phyloP scores from a whole-genome alignment of 495 filamentous ascomycete species.

The Talaromyces trachyspermus region DNA sequence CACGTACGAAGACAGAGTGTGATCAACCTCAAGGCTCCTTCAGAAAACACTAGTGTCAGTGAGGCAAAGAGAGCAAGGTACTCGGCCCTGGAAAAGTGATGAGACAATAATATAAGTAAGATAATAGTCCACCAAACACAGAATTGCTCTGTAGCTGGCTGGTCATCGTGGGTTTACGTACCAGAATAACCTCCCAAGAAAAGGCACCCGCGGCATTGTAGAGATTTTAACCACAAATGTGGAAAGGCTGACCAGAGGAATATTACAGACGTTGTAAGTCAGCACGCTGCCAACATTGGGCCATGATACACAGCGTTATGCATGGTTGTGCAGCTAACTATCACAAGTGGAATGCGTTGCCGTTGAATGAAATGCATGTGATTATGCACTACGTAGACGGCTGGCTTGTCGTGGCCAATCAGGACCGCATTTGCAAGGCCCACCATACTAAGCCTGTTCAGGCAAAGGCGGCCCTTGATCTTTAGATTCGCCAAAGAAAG shows the following conservation, averaged over 20 bases:
- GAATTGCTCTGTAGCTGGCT: neutral
- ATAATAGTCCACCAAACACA: neutral
- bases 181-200: conserved; percentile 75
- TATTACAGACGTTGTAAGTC: no score
- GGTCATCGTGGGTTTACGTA: conserved; percentile 25
- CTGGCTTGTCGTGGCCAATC: no score
- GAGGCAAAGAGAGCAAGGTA: conserved; percentile 81
- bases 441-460: no score
- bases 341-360: neutral
- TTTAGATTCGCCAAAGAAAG: no score
- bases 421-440: no score
- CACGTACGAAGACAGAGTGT: conserved; percentile 80
- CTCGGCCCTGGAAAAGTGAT: conserved; percentile 49
- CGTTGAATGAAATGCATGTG: neutral
- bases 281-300: no score
- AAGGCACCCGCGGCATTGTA: conserved; percentile 66
- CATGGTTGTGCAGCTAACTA: no score
- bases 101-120: neutral
- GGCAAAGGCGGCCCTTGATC: no score
- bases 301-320: no score
- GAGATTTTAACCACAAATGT: neutral
- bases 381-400: neutral
- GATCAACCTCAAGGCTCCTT: conserved; percentile 75
- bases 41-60: conserved; percentile 70
- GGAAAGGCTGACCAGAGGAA: neutral